Percentiles rank a stretch among this genome's conserved stretches.
These are phyloP conservation scores for Metschnikowia proteae DNA, from an alignment of 805 yeast genomes.

Conservation along the genomic window DNA sequence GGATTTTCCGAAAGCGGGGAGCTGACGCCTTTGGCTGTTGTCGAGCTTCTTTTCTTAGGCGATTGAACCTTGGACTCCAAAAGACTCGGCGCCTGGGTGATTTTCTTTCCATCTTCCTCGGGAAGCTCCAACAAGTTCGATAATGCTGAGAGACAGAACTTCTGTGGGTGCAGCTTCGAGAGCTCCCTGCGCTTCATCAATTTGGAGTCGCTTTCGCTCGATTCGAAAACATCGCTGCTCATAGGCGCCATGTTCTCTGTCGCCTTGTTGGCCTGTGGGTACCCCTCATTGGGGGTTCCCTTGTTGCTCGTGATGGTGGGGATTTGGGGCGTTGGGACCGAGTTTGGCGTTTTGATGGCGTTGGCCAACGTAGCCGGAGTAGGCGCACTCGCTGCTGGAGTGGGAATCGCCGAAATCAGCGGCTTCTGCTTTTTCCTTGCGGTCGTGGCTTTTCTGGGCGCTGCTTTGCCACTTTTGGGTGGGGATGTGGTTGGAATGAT, in stretches of 20 bases:
- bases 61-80: constrained; percentile 2
- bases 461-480: background rate
- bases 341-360: constrained; percentile 42
- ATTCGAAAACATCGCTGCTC: constrained; percentile 22
- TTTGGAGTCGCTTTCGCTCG: constrained; percentile 36
- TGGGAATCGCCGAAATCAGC: constrained; percentile 27
- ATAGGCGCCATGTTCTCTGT: constrained; percentile 6
- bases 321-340: constrained; percentile 41
- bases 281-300: constrained; percentile 39
- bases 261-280: constrained; percentile 23
- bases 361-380: constrained; percentile 38
- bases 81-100: constrained; percentile 10
- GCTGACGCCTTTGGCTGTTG: constrained; percentile 3
- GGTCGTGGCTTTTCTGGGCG: constrained; percentile 6
- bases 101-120: constrained; percentile 20
- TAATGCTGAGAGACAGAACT: constrained; percentile 48
- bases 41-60: background rate
- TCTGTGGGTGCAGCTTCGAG: constrained; percentile 43
- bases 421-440: constrained; percentile 14
- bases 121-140: constrained; percentile 48
- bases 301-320: constrained; percentile 34
- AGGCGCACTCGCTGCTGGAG: constrained; percentile 34
- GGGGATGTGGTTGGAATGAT: background rate
- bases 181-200: constrained; percentile 46
- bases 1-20: constrained; percentile 35